A percentile compares a stretch with the other conserved stretches of the same genome.
Conservation (phyloP, 169 alveolate genomes). For the Eimeria acervulina region DNA sequence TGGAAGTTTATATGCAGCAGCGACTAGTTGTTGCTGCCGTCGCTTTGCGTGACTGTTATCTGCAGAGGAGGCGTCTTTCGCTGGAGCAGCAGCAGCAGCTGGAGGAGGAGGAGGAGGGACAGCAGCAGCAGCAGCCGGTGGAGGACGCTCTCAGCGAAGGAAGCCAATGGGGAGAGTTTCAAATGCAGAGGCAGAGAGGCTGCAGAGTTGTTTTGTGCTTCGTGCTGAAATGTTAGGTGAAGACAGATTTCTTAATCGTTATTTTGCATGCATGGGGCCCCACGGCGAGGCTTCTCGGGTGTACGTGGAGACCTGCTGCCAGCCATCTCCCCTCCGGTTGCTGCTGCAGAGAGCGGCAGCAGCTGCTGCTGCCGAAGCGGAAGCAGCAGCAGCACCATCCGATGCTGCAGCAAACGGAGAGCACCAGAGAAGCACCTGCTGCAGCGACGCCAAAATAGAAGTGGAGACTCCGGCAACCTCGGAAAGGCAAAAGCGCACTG, state of each 20-base stretch:
- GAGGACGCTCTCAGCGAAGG: slow-evolving; percentile 38
- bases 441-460: neutral
- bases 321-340: slow-evolving; percentile 21
- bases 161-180: slow-evolving; percentile 79
- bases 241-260: slow-evolving; percentile 65
- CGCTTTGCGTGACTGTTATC: too few species aligned
- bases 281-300: slow-evolving; percentile 63
- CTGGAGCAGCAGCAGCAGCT: neutral
- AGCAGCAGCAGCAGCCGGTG: neutral
- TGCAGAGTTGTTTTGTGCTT: slow-evolving; percentile 50
- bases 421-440: neutral
- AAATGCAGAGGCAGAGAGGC: slow-evolving; percentile 67
- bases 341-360: neutral
- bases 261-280: slow-evolving; percentile 48
- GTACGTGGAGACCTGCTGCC: slow-evolving; percentile 59
- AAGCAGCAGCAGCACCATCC: too few species aligned
- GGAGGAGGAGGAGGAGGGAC: neutral
- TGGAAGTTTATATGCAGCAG: neutral
- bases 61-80: too few species aligned
- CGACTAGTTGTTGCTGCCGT: too few species aligned
- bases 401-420: neutral
- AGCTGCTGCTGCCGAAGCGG: too few species aligned
- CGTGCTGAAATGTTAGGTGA: slow-evolving; percentile 70
- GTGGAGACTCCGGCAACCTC: neutral
- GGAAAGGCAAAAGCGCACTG: neutral